These are phyloP conservation scores for Manihot esculenta DNA, from an alignment of 441 rosid genomes.

Conservation along the genomic window DNA sequence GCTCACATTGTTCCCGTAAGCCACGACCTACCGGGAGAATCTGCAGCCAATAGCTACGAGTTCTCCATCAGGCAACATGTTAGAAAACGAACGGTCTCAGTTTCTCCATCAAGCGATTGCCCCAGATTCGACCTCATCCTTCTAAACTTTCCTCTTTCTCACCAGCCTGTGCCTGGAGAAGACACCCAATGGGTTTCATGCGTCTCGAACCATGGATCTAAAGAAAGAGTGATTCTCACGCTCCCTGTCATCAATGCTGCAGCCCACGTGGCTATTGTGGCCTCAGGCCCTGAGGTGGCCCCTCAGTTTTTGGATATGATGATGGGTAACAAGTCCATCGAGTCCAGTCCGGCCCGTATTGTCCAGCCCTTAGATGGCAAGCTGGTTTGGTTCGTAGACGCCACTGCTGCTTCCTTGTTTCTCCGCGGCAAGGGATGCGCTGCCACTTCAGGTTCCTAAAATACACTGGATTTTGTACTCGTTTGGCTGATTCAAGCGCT, in stretches of 20 bases:
- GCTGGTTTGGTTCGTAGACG: conserved; percentile 36
- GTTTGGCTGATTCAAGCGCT: background rate
- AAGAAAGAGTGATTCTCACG: conserved; percentile 25
- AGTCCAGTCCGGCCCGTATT: conserved; percentile 16
- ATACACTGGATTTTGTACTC: background rate
- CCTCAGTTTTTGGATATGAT: conserved; percentile 19
- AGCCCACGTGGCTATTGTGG: conserved; percentile 31
- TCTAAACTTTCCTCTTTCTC: conserved; percentile 6
- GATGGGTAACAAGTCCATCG: conserved; percentile 10
- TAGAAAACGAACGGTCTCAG: conserved; percentile 32
- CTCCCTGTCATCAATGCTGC: conserved; percentile 36
- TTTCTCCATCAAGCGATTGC: conserved; percentile 33
- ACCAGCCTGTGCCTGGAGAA: conserved; percentile 19
- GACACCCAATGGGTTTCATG: conserved; percentile 30
- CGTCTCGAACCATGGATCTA: conserved; percentile 6
- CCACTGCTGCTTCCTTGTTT: conserved; percentile 24
- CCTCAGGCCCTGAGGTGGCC: conserved; percentile 25
- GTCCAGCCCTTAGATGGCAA: conserved; percentile 27
- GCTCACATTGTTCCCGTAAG: conserved; percentile 29
- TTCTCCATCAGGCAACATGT: conserved; percentile 37
- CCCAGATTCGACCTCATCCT: conserved; percentile 42
- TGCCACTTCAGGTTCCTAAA: background rate
- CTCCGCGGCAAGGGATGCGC: conserved; percentile 1
- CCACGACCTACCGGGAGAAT: conserved; percentile 33
- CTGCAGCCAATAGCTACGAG: conserved; percentile 35